Evolutionary conservation across 2,329 filamentous ascomycete species (phyloP).

Genomic region (Aspergillus japonicus): DNA sequence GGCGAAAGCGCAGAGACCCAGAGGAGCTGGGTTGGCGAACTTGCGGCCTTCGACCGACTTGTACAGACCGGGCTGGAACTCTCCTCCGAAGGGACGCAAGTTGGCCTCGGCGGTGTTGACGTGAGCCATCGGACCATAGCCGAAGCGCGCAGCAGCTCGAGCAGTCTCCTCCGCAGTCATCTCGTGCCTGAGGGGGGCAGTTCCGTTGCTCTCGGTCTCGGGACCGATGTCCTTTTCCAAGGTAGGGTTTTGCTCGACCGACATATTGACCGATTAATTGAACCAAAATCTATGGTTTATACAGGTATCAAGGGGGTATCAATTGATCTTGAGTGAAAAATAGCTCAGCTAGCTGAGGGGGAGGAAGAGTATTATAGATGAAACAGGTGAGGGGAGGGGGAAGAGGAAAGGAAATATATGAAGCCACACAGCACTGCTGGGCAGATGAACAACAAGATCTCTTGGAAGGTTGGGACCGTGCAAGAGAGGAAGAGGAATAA

Average conservation of each 20-base stretch:
- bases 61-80: slow-evolving; percentile 70
- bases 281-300: slow-evolving; percentile 1
- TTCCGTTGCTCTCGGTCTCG: slow-evolving; percentile 15
- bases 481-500: slow-evolving; percentile 12
- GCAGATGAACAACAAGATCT: slow-evolving; percentile 15
- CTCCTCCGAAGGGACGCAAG: slow-evolving; percentile 66
- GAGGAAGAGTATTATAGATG: slow-evolving; percentile 12
- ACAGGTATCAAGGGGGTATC: background rate
- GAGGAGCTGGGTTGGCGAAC: slow-evolving; percentile 75
- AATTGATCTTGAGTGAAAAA: slow-evolving; percentile 3
- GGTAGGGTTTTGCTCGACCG: slow-evolving; percentile 22
- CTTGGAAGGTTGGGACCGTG: slow-evolving; percentile 12
- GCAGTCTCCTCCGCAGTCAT: slow-evolving; percentile 48
- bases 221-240: slow-evolving; percentile 34
- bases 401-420: slow-evolving; percentile 14
- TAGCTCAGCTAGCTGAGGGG: slow-evolving; percentile 30
- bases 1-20: slow-evolving; percentile 76
- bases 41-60: slow-evolving; percentile 64
- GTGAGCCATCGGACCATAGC: slow-evolving; percentile 53
- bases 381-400: slow-evolving; percentile 25
- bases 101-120: slow-evolving; percentile 47
- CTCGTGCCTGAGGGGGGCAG: slow-evolving; percentile 24
- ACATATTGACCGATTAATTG: slow-evolving; percentile 25
- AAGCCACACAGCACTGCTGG: slow-evolving; percentile 32
- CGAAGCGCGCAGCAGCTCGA: slow-evolving; percentile 47